A percentile compares a stretch with the other conserved stretches of the same genome.
These are phyloP conservation scores for Fusarium fracticaudum DNA, from an alignment of 2,329 filamentous ascomycete species.

Conservation along the genomic window DNA sequence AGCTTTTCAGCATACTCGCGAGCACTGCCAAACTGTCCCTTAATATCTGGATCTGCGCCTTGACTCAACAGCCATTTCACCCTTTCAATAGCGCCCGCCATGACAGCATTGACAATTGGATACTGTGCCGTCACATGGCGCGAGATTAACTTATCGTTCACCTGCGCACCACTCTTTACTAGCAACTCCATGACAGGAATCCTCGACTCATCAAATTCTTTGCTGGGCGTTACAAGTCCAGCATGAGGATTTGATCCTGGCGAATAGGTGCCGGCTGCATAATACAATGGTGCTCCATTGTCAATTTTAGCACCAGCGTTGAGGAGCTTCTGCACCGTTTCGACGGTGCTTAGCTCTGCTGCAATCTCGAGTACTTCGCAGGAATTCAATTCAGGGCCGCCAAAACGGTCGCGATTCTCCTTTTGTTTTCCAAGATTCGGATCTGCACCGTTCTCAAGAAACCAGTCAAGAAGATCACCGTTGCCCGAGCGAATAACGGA, in stretches of 20 bases:
- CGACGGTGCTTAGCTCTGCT: background rate
- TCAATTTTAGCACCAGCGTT: slow-evolving; percentile 16
- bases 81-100: slow-evolving; percentile 29
- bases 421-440: slow-evolving; percentile 29
- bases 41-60: slow-evolving; percentile 23
- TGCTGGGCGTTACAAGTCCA: background rate
- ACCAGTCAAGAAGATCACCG: slow-evolving; percentile 25
- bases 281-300: slow-evolving; percentile 30
- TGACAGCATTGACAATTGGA: slow-evolving; percentile 31
- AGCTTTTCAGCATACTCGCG: background rate
- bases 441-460: slow-evolving; percentile 31
- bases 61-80: slow-evolving; percentile 29
- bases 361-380: slow-evolving; percentile 25
- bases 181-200: slow-evolving; percentile 30
- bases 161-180: slow-evolving; percentile 17
- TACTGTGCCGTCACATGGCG: slow-evolving; percentile 19
- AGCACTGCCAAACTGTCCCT: slow-evolving; percentile 28
- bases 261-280: slow-evolving; percentile 15
- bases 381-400: slow-evolving; percentile 14
- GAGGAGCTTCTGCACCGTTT: slow-evolving; percentile 22
- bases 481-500: slow-evolving; percentile 3
- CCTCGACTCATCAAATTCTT: slow-evolving; percentile 11
- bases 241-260: background rate
- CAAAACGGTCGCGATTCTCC: slow-evolving; percentile 13
- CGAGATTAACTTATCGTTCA: slow-evolving; percentile 12